These are phyloP conservation scores for Arachis monticola DNA, from an alignment of 331 rosid genomes.

Conservation along the genomic window DNA sequence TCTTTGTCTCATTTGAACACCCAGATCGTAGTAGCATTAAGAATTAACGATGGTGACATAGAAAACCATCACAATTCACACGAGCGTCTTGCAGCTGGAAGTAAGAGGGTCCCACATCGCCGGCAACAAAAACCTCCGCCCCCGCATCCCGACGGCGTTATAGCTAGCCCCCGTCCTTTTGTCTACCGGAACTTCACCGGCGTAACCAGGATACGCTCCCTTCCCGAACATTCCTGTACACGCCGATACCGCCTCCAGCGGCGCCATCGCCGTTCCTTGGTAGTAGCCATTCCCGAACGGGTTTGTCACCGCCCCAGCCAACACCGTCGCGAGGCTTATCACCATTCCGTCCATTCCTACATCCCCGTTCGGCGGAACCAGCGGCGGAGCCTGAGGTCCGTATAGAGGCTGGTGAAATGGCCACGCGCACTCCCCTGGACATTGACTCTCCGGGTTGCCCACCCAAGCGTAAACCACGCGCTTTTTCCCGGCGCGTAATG, in stretches of 20 bases:
- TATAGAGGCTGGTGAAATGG: constrained; percentile 70
- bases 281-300: constrained; percentile 66
- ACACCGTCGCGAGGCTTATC: constrained; percentile 57
- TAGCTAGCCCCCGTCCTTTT: constrained; percentile 49
- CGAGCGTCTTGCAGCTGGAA: constrained; percentile 39
- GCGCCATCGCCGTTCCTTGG: constrained; percentile 60
- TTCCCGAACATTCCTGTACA: constrained; percentile 64
- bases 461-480: constrained; percentile 68
- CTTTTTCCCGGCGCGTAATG: background rate
- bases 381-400: constrained; percentile 55
- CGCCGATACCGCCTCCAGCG: constrained; percentile 72
- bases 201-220: constrained; percentile 72
- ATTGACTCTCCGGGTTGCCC: constrained; percentile 67
- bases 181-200: constrained; percentile 63
- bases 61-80: background rate
- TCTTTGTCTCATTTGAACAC: background rate
- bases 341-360: constrained; percentile 70
- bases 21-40: background rate
- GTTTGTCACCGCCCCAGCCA: constrained; percentile 69
- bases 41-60: too few species aligned
- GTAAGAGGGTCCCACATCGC: constrained; percentile 40
- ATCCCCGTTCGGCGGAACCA: constrained; percentile 65
- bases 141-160: constrained; percentile 26
- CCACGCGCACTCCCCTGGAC: constrained; percentile 82
- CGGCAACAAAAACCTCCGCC: constrained; percentile 32